Conservation (phyloP, 495 filamentous ascomycete genomes). For the Glarea lozoyensis region DNA sequence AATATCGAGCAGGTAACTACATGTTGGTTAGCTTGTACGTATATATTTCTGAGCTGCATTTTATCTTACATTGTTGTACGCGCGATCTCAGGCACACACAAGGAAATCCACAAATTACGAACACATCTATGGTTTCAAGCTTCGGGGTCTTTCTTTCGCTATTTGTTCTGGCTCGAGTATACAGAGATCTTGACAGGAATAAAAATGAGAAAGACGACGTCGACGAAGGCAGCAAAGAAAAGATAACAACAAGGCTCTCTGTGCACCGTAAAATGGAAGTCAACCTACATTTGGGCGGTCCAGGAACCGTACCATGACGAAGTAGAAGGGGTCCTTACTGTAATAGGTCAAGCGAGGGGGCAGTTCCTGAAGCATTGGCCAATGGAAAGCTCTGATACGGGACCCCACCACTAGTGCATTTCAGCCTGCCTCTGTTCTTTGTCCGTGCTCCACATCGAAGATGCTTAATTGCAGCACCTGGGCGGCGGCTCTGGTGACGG, state of each 20-base stretch:
- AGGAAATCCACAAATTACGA: background rate
- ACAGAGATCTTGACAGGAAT: background rate
- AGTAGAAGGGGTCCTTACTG: slow-evolving; percentile 4
- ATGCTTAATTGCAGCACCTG: slow-evolving; percentile 5
- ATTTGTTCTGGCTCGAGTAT: background rate
- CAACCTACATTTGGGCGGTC: slow-evolving; percentile 3
- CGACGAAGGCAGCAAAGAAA: background rate
- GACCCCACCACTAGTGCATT: slow-evolving; percentile 20
- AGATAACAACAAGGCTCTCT: background rate
- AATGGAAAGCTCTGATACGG: slow-evolving; percentile 2
- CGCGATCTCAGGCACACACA: too few relatives aligned
- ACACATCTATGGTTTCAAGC: background rate
- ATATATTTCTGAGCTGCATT: too few relatives aligned
- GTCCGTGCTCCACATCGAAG: background rate
- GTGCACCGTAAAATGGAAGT: background rate
- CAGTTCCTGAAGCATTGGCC: background rate
- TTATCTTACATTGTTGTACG: too few relatives aligned
- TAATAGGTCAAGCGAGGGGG: slow-evolving; percentile 6
- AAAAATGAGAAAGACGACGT: background rate
- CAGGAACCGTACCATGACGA: slow-evolving; percentile 14
- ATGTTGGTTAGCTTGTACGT: too few relatives aligned
- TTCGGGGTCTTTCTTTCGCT: background rate
- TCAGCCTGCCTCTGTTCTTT: background rate
- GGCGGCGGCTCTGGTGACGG: background rate
- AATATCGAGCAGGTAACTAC: background rate